phyloP scores from a whole-genome alignment of 208 protist species.

The Borovskyia barvae region DNA sequence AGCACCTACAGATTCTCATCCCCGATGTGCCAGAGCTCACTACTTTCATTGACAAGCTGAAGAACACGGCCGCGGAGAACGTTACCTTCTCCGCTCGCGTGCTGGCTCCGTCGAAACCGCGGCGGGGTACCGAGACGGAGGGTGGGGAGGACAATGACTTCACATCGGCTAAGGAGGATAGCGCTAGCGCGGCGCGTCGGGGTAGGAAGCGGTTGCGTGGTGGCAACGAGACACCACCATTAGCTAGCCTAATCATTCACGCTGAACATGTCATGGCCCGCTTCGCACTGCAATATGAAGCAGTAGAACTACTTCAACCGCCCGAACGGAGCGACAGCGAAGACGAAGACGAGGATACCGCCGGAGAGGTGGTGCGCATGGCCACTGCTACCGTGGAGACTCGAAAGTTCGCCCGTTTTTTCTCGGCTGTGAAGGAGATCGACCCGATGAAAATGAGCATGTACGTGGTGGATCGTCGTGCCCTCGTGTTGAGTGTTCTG shows the following conservation, averaged over 20 bases:
- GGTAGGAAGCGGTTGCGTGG: constrained; percentile 4
- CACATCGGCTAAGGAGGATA: neutral
- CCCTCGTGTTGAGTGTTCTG: constrained; percentile 64
- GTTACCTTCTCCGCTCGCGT: constrained; percentile 53
- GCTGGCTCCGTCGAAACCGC: neutral
- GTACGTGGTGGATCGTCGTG: constrained; percentile 49
- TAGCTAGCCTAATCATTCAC: constrained; percentile 40
- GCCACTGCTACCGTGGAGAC: constrained; percentile 64
- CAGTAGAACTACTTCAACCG: constrained; percentile 32
- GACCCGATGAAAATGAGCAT: constrained; percentile 44
- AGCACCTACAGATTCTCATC: constrained; percentile 50
- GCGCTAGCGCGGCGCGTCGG: neutral
- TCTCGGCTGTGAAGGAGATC: constrained; percentile 57
- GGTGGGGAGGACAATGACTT: constrained; percentile 3
- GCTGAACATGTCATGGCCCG: constrained; percentile 57
- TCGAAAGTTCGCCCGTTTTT: constrained; percentile 68
- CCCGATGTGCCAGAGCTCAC: constrained; percentile 67
- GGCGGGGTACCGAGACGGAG: constrained; percentile 6
- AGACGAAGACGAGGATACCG: neutral
- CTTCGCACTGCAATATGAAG: constrained; percentile 68
- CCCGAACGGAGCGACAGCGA: neutral
- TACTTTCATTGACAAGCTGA: constrained; percentile 74
- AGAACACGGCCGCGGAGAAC: constrained; percentile 52
- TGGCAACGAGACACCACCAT: neutral
- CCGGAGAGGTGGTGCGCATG: neutral